Percentiles rank a stretch among this genome's conserved stretches.
Evolutionary conservation across 2,329 filamentous ascomycete species (phyloP).

Genomic region (Pseudogymnoascus sp.): DNA sequence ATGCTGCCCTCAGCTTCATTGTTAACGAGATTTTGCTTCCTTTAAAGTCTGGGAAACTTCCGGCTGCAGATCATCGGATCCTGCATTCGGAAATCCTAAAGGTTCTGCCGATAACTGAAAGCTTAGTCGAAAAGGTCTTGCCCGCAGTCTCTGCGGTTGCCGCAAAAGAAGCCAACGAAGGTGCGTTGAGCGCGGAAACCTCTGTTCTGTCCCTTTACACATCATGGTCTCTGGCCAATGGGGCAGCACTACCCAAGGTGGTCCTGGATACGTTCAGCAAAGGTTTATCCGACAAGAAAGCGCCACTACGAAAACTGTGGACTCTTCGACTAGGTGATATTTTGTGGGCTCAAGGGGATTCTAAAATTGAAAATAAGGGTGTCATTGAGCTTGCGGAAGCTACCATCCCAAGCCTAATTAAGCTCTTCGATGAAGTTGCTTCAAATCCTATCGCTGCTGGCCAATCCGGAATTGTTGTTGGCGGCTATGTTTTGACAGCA

Average conservation of each 20-base stretch:
- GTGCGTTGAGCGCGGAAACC: conserved; percentile 68
- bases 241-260: conserved; percentile 53
- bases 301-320: conserved; percentile 72
- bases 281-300: conserved; percentile 77
- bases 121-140: conserved; percentile 58
- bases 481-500: conserved; percentile 65
- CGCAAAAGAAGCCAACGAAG: conserved; percentile 82
- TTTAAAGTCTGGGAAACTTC: conserved; percentile 74
- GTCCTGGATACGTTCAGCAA: conserved; percentile 67
- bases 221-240: conserved; percentile 51
- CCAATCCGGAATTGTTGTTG: conserved; percentile 74
- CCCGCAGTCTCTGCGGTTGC: conserved; percentile 59
- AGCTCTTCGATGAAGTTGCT: conserved; percentile 68
- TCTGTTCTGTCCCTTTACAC: conserved; percentile 60
- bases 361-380: conserved; percentile 39
- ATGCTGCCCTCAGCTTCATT: conserved; percentile 54
- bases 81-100: conserved; percentile 75
- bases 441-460: conserved; percentile 70
- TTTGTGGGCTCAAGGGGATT: conserved; percentile 48
- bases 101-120: conserved; percentile 49
- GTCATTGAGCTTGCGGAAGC: conserved; percentile 44
- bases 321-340: conserved; percentile 64
- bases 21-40: conserved; percentile 71
- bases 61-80: conserved; percentile 75
- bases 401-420: conserved; percentile 47